Conservation (phyloP, 1,139 yeast species). For the Debaryomycetaceae sp. region DNA sequence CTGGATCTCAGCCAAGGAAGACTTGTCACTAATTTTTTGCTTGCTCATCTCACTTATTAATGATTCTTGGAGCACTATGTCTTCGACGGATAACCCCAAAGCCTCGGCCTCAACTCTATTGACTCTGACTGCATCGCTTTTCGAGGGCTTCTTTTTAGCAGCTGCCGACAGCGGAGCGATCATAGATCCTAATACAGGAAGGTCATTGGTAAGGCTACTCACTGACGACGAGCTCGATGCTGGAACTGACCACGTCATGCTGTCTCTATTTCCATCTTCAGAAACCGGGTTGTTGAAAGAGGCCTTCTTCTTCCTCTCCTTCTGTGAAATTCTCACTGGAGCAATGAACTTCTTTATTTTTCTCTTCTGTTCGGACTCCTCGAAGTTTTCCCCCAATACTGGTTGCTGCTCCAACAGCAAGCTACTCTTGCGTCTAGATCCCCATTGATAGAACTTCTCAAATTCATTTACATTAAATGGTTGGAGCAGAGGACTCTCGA, state of each 20-base stretch:
- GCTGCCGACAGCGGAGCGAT: slow-evolving; percentile 1
- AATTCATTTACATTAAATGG: not conserved
- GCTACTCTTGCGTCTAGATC: not conserved
- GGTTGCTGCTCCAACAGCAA: slow-evolving; percentile 6
- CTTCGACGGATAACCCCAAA: slow-evolving; percentile 26
- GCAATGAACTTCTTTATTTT: slow-evolving; percentile 34
- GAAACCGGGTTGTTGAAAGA: not conserved
- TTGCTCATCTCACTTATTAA: slow-evolving; percentile 35
- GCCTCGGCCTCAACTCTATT: slow-evolving; percentile 1
- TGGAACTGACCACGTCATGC: slow-evolving; percentile 2
- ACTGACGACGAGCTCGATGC: slow-evolving; percentile 1
- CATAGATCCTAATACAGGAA: slow-evolving; percentile 11
- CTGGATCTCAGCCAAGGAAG: slow-evolving; percentile 64
- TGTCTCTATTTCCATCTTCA: not conserved
- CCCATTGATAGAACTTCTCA: not conserved
- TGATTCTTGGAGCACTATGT: slow-evolving; percentile 45
- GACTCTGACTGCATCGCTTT: not conserved
- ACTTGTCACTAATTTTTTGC: slow-evolving; percentile 25
- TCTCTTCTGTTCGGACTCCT: not conserved
- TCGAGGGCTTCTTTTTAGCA: not conserved
- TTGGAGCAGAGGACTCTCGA: not conserved
- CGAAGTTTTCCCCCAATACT: slow-evolving; percentile 4
- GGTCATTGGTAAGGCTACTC: slow-evolving; percentile 3
- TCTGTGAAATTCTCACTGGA: slow-evolving; percentile 43
- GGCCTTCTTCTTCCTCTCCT: slow-evolving; percentile 43